phyloP scores from a whole-genome alignment of 192 early-diverging fungal species.

The Backusella australiensis region DNA sequence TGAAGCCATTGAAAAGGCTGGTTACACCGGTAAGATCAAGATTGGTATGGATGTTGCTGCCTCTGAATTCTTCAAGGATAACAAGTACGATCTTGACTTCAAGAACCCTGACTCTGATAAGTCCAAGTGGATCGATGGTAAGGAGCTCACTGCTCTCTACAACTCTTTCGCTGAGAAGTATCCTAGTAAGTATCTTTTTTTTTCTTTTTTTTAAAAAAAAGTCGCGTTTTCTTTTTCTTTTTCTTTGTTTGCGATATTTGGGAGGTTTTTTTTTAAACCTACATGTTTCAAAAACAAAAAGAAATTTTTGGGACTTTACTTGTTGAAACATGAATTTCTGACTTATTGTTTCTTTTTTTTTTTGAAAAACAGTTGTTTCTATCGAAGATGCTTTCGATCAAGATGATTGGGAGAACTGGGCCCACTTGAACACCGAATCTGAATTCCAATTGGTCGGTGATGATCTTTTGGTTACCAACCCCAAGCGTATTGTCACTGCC shows the following conservation, averaged over 20 bases:
- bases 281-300: too few species aligned
- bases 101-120: constrained; percentile 87
- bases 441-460: constrained; percentile 64
- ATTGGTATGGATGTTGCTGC: constrained; percentile 98
- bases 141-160: constrained; percentile 85
- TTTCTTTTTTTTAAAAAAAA: constrained; percentile 22
- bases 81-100: constrained; percentile 98
- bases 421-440: too few species aligned
- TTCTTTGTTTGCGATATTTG: too few species aligned
- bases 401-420: too few species aligned
- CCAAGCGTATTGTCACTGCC: constrained; percentile 82
- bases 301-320: too few species aligned
- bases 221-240: constrained; percentile 51
- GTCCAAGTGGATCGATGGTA: constrained; percentile 70
- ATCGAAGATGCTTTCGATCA: too few species aligned
- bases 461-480: constrained; percentile 98
- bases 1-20: constrained; percentile 88
- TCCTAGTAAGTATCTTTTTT: constrained; percentile 52
- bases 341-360: too few species aligned
- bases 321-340: too few species aligned
- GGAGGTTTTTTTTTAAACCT: too few species aligned
- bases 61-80: constrained; percentile 97
- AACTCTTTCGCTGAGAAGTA: constrained; percentile 76
- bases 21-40: constrained; percentile 94
- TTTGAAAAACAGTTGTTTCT: too few species aligned